Evolutionary conservation across 2,329 filamentous ascomycete genomes (phyloP), one percentile per base, ranked within the genome.

Genomic region (Nigrospora oryzae): DNA sequence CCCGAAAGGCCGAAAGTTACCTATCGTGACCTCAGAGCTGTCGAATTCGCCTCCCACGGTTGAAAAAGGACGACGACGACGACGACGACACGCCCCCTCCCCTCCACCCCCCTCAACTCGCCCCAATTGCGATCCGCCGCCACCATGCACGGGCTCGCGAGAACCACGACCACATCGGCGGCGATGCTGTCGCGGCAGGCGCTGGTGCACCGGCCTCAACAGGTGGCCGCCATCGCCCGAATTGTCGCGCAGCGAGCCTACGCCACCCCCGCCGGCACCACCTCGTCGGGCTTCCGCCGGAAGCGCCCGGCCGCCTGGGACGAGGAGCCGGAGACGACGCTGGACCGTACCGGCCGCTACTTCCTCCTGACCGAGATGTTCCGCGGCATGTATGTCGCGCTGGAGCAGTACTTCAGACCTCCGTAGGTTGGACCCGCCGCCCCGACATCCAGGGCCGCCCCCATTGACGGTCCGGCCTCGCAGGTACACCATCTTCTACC

Each of bases 321-420:
- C 55, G 79, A 94, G 66, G 77, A 83, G 53, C 74, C 78, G 51
- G 89, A 95, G 64, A 81, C 76, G 52, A 79, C 85, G 33, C 70
- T 94, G 56, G 89, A 96, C 69, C 85, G 84, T 65, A 76, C 89
- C 51, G 89, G 87, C 56, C 93, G 90, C 65, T 97, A 89, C 75
- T 98, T 98, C 71, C 78, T 98, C 63, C 73, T 97, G 75, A 83
- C 86, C 44, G 93, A 98, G 77, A 93, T 97, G 85, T 78, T 88
- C 65, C 83, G 93, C 62, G 93, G 93, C 68, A 97, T 98, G 93
- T 98, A 96, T 63, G 83, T 98, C 55, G 81, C 93, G 68, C 65
- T 98, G 63, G 93, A 98, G 79, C 91, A 98, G 74, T 98, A 86
- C 79, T 97, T 98, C 76, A 78, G 93, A 67, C 89, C 91, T 70